A percentile compares a stretch with the other conserved stretches of the same genome.
Conservation (phyloP, 805 yeast species). For the Ogataea glucozyma region DNA sequence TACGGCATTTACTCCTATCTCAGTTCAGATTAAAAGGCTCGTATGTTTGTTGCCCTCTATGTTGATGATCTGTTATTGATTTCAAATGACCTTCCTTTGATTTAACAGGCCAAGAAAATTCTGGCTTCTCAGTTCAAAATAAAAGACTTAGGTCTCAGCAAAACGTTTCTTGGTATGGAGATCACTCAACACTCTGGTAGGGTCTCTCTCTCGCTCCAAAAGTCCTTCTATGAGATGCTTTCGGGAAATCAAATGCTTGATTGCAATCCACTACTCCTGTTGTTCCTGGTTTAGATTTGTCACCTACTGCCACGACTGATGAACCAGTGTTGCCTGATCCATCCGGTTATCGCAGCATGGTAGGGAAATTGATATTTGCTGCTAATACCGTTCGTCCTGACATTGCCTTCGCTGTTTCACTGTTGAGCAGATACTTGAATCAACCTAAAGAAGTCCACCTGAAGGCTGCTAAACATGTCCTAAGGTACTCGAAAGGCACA, state of each 20-base stretch:
- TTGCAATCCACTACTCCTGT: conserved; percentile 4
- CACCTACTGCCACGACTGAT: not conserved
- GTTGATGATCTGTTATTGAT: conserved; percentile 6
- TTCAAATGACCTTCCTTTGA: not conserved
- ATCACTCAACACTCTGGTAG: conserved; percentile 5
- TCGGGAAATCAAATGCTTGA: not conserved
- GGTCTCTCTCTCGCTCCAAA: conserved; percentile 1
- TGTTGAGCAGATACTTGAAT: conserved; percentile 8
- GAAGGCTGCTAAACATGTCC: conserved; percentile 12
- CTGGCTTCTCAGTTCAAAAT: conserved; percentile 1
- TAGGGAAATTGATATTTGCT: conserved; percentile 14
- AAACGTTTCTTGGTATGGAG: conserved; percentile 9
- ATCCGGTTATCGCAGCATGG: conserved; percentile 15
- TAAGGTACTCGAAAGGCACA: conserved; percentile 20
- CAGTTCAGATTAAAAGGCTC: not conserved
- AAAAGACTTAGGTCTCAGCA: conserved; percentile 10
- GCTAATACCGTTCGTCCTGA: conserved; percentile 11
- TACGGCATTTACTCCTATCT: conserved; percentile 3
- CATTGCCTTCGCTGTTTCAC: conserved; percentile 3
- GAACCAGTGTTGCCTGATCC: not conserved
- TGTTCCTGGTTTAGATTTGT: conserved; percentile 1
- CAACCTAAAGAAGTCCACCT: conserved; percentile 7
- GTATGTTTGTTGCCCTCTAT: conserved; percentile 2
- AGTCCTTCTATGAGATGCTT: not conserved
- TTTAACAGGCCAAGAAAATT: not conserved